A percentile compares a stretch with the other conserved stretches of the same genome.
These are phyloP conservation scores for Talaromyces rugulosus DNA, from an alignment of 2,329 filamentous ascomycete species.

Conservation along the genomic window DNA sequence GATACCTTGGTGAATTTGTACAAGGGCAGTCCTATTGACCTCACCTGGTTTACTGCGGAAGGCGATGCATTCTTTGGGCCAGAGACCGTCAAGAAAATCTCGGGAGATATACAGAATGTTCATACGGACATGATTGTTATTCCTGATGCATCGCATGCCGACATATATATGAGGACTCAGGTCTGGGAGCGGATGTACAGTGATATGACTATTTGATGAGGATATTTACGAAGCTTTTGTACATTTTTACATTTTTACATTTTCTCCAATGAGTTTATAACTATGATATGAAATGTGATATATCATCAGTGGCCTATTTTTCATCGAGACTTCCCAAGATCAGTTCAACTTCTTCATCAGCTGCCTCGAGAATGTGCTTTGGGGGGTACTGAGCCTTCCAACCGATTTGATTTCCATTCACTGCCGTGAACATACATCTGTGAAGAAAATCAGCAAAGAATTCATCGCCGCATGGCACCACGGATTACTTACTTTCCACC, in stretches of 20 bases:
- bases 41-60: not conserved
- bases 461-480: not conserved
- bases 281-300: not conserved
- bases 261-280: too few relatives aligned
- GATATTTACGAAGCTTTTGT: not conserved
- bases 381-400: constrained; percentile 44
- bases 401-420: constrained; percentile 40
- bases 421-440: constrained; percentile 43
- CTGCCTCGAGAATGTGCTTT: constrained; percentile 45
- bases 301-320: not conserved
- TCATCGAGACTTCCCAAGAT: constrained; percentile 27
- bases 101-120: not conserved
- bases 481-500: constrained; percentile 39
- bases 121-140: not conserved
- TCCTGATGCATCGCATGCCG: not conserved
- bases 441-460: not conserved
- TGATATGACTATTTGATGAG: not conserved
- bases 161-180: not conserved
- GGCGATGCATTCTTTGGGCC: constrained; percentile 1
- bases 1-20: not conserved
- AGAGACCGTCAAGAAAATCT: not conserved
- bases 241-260: too few relatives aligned
- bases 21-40: not conserved
- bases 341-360: constrained; percentile 45
- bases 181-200: constrained; percentile 2